phyloP scores from a whole-genome alignment of 2,329 filamentous ascomycete species.

The Verticillium alfalfae region DNA sequence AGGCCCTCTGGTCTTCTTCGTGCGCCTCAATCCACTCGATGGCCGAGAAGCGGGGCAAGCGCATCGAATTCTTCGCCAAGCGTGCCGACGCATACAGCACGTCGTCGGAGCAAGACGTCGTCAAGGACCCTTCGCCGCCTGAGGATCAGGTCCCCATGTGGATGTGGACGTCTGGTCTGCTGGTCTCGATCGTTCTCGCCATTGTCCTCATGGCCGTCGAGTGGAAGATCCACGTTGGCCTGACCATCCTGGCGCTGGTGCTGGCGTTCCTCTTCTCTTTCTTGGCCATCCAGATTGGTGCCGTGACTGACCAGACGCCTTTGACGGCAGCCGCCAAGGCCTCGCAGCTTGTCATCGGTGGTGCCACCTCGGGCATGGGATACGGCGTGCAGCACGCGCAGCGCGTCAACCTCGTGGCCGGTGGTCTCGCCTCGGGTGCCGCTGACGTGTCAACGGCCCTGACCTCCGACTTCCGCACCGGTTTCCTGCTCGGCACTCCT shows the following conservation, averaged over 20 bases:
- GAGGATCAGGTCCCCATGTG: conserved; percentile 45
- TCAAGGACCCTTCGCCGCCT: conserved; percentile 33
- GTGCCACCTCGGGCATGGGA: conserved; percentile 45
- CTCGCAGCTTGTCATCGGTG: conserved; percentile 58
- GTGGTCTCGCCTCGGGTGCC: conserved; percentile 38
- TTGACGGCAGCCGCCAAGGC: conserved; percentile 64
- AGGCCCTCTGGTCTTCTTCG: conserved; percentile 24
- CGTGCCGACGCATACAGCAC: conserved; percentile 27
- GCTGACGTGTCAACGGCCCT: conserved; percentile 42
- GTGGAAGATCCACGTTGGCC: conserved; percentile 50
- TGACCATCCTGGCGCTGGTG: conserved; percentile 49
- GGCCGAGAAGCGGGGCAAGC: conserved; percentile 24
- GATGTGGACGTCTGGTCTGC: conserved; percentile 43
- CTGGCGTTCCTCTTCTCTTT: conserved; percentile 58
- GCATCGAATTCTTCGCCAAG: conserved; percentile 23
- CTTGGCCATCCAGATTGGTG: conserved; percentile 55
- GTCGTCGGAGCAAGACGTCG: conserved; percentile 23
- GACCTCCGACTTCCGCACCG: conserved; percentile 54
- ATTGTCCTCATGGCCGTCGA: conserved; percentile 44
- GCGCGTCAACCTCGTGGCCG: conserved; percentile 53
- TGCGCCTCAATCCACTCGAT: conserved; percentile 21
- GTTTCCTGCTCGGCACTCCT: conserved; percentile 54
- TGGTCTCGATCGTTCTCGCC: conserved; percentile 45
- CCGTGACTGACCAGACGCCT: conserved; percentile 56
- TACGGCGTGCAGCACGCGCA: conserved; percentile 44